Percentiles rank a stretch among this genome's conserved stretches.
Evolutionary conservation across 495 filamentous ascomycete species (phyloP).

Genomic region (Pyrenula aspistea): DNA sequence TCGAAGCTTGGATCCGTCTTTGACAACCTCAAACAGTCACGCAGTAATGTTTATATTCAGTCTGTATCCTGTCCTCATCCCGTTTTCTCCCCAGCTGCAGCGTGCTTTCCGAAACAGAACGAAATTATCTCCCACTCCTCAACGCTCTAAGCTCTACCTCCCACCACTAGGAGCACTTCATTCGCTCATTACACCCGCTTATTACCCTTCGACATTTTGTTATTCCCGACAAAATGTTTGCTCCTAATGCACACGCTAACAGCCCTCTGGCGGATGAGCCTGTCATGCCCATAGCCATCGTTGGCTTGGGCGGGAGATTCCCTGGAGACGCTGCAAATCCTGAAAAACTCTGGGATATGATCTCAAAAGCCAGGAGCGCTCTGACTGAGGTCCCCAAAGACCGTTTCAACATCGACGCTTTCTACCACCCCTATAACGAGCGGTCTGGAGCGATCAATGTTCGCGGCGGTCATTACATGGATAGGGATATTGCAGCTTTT

Average conservation of each 20-base stretch:
- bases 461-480: slow-evolving; percentile 23
- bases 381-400: slow-evolving; percentile 17
- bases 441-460: not conserved
- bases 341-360: slow-evolving; percentile 39
- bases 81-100: not conserved
- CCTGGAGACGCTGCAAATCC: slow-evolving; percentile 36
- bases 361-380: slow-evolving; percentile 28
- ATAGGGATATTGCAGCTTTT: slow-evolving; percentile 20
- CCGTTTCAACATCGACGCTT: slow-evolving; percentile 4
- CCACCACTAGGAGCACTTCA: not conserved
- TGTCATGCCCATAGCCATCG: slow-evolving; percentile 39
- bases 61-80: too few species aligned
- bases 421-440: not conserved
- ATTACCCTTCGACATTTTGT: not conserved
- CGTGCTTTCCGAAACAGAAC: not conserved
- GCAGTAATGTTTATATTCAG: too few species aligned
- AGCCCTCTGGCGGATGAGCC: not conserved
- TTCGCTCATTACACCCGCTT: not conserved
- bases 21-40: not conserved
- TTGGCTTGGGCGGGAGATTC: slow-evolving; percentile 45
- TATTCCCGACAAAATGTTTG: not conserved
- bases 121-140: not conserved
- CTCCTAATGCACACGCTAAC: not conserved
- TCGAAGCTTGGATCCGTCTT: not conserved
- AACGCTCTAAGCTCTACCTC: not conserved